These are phyloP conservation scores for Microthlaspi erraticum DNA, from an alignment of 345 rosid species.

Conservation along the genomic window DNA sequence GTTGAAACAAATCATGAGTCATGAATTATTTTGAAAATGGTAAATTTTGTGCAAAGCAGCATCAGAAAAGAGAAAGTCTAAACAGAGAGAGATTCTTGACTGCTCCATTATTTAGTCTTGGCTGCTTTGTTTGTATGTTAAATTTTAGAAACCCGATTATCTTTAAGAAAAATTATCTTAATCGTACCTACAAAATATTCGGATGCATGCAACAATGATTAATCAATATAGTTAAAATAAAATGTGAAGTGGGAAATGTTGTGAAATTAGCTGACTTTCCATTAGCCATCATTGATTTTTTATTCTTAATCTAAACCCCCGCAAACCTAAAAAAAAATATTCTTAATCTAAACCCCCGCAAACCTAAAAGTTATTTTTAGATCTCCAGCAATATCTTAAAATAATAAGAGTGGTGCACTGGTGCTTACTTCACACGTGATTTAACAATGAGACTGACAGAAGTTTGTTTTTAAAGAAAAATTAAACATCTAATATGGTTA, in stretches of 20 bases:
- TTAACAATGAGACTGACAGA: not conserved
- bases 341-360: not conserved
- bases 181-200: conserved; percentile 7
- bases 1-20: not conserved
- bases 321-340: not conserved
- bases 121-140: conserved; percentile 3
- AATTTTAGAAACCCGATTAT: not conserved
- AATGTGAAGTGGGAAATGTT: not conserved
- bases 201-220: conserved; percentile 18
- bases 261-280: conserved; percentile 10
- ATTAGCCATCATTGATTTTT: conserved; percentile 6
- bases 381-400: not conserved
- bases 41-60: not conserved
- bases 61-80: not conserved
- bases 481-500: conserved; percentile 10
- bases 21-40: too few relatives aligned
- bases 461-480: not conserved
- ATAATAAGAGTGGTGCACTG: conserved; percentile 5
- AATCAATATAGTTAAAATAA: not conserved
- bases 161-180: not conserved
- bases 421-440: conserved; percentile 4
- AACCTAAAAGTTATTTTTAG: not conserved
- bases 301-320: not conserved
- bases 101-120: not conserved
- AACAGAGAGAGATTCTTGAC: not conserved